Percentiles rank a stretch among this genome's conserved stretches.
Evolutionary conservation across 306 rosid genomes (phyloP).

Genomic region (Dicorynia guianensis): DNA sequence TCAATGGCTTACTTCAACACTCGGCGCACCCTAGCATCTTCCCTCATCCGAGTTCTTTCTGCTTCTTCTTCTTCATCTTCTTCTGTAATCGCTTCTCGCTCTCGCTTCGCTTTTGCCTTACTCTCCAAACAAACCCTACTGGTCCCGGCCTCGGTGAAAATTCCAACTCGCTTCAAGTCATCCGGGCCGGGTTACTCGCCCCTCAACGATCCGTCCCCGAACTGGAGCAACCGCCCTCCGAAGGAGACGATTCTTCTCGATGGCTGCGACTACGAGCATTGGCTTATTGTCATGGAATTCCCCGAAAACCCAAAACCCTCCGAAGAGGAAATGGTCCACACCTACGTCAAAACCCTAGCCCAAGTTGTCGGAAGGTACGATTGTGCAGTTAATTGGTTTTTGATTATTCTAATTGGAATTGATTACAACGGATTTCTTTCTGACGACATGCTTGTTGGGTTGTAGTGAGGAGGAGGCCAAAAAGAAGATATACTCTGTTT

Average conservation of each 20-base stretch:
- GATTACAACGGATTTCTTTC: background rate
- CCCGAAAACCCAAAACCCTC: constrained; percentile 70
- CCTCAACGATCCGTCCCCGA: constrained; percentile 79
- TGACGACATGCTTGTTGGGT: background rate
- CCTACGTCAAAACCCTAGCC: constrained; percentile 86
- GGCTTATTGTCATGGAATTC: constrained; percentile 92
- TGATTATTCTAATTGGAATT: background rate
- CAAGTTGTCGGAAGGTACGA: constrained; percentile 75
- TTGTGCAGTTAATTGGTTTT: background rate
- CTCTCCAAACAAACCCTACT: constrained; percentile 47
- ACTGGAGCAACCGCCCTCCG: constrained; percentile 93
- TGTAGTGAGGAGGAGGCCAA: constrained; percentile 90
- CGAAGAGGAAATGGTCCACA: constrained; percentile 77
- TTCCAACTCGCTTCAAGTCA: constrained; percentile 54
- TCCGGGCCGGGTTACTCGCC: constrained; percentile 86
- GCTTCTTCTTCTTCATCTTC: constrained; percentile 38
- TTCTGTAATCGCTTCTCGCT: constrained; percentile 47
- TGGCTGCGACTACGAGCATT: constrained; percentile 96
- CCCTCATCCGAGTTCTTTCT: constrained; percentile 50
- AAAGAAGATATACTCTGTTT: constrained; percentile 90
- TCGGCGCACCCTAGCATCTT: constrained; percentile 64
- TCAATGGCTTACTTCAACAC: constrained; percentile 69
- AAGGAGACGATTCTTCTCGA: constrained; percentile 88
- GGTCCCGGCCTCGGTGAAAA: constrained; percentile 28
- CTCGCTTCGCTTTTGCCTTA: constrained; percentile 54